These are phyloP conservation scores for Candida pini DNA, from an alignment of 805 yeast species.

Conservation along the genomic window DNA sequence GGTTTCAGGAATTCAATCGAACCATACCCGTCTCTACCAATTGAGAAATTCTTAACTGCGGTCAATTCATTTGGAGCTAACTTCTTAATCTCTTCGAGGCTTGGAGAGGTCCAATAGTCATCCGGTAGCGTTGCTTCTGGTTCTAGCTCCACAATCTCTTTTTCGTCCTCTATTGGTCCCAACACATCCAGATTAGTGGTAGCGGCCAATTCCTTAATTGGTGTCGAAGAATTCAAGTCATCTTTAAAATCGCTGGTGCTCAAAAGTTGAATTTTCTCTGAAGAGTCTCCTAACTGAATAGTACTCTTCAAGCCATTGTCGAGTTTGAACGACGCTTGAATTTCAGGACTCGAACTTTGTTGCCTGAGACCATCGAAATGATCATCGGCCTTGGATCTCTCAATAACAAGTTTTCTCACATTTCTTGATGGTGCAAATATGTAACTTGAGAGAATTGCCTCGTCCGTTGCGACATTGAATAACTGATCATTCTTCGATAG, in stretches of 20 bases:
- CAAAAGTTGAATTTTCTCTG: neutral
- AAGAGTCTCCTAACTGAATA: neutral
- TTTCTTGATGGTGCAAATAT: constrained; percentile 61
- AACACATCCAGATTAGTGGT: too few species aligned
- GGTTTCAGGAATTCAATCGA: constrained; percentile 70
- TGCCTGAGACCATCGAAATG: constrained; percentile 19
- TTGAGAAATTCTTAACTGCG: constrained; percentile 54
- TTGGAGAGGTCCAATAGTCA: constrained; percentile 87
- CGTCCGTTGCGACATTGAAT: constrained; percentile 49
- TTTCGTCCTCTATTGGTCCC: too few species aligned
- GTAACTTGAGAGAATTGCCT: constrained; percentile 64
- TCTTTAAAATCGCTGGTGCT: neutral
- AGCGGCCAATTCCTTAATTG: constrained; percentile 1
- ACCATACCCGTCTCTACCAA: constrained; percentile 81
- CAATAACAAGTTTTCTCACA: constrained; percentile 49
- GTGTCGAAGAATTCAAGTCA: constrained; percentile 1
- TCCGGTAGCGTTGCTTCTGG: constrained; percentile 30
- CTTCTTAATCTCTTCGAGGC: constrained; percentile 53
- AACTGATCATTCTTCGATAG: constrained; percentile 19
- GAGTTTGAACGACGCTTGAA: constrained; percentile 30
- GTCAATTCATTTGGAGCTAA: constrained; percentile 61
- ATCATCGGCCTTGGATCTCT: constrained; percentile 27
- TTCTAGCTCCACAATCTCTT: neutral
- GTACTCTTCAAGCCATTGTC: constrained; percentile 2
- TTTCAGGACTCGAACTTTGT: constrained; percentile 18